Evolutionary conservation across 768 basidiomycete species (phyloP), one percentile per base, ranked within the genome.

Genomic region (Leccinum obscurum): DNA sequence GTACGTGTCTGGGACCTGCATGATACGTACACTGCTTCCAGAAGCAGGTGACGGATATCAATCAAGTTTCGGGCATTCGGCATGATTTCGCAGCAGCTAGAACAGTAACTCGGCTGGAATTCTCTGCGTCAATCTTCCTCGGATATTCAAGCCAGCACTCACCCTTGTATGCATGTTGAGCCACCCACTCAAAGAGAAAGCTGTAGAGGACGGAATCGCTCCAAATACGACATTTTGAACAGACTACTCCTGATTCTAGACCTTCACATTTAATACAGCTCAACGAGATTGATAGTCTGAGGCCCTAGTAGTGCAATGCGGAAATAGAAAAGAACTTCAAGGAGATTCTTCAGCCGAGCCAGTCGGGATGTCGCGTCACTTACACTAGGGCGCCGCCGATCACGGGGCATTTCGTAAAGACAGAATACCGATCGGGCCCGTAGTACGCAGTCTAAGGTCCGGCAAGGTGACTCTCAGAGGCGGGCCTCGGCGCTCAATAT

Each of bases 371-470:
- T 65, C 53, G 51, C 11, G 55, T 60, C 52, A 41, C 49, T 35
- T 15, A 28, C 49, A 10, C 17, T 7, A 39, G 17, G 63, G 53
- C 32, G 62, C 68, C 69, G 66, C 62, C 58, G 60, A 69, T 70
- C 66, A 66, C 68, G 68, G 68, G 57, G 14, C 11, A 49, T 58
- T 37, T 48, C 52, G 60, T 56, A 60, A 60, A 60, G 56, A 49
- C 22, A 17, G 39, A 58, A 60, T 26, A 53, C n/a, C 4, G 41
- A 37, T 51, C 39, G 17, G 17, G 39, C 30, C 30, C 4, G 39
- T 41, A 17, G 39, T 17, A 37, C 37, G 15, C 37, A 15, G 24
- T 26, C 24, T 26, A 26, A 4, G 14, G 37, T 37, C 15, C 15
- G 37, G 37, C 37, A 15, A 15, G 37, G 37, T 14, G 35, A 37